phyloP scores from a whole-genome alignment of 1,139 yeast genomes.

The Blastobotrys raffinosifermentans region DNA sequence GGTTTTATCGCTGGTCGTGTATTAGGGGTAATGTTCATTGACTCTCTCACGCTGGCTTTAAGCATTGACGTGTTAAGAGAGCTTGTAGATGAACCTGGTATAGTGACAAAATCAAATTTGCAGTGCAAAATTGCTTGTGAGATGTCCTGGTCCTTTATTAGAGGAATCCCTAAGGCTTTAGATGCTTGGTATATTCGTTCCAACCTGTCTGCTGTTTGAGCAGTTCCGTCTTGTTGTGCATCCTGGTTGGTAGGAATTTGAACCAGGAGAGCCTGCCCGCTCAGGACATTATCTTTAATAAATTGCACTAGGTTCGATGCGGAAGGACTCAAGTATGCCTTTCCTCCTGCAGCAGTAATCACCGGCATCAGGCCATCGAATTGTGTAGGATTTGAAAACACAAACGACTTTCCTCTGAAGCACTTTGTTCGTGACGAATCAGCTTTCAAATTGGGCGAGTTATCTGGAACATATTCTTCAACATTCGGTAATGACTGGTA shows the following conservation, averaged over 20 bases:
- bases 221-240: not conserved
- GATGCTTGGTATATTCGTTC: constrained; percentile 15
- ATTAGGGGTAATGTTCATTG: too few species aligned
- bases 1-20: too few species aligned
- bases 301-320: too few species aligned
- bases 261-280: too few species aligned
- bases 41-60: too few species aligned
- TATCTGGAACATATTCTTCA: constrained; percentile 14
- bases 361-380: constrained; percentile 18
- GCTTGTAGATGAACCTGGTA: too few species aligned
- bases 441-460: constrained; percentile 17
- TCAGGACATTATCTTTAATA: too few species aligned
- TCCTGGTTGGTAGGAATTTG: too few species aligned
- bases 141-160: constrained; percentile 6
- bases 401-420: constrained; percentile 18
- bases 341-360: constrained; percentile 24
- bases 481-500: constrained; percentile 20
- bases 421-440: constrained; percentile 18
- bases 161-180: constrained; percentile 9
- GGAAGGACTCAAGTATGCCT: too few species aligned
- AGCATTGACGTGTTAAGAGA: too few species aligned
- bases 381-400: constrained; percentile 14
- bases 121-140: constrained; percentile 5
- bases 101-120: not conserved
- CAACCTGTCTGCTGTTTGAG: not conserved